Evolutionary conservation across 805 yeast species (phyloP).

Genomic region (Candida palmyrensis): DNA sequence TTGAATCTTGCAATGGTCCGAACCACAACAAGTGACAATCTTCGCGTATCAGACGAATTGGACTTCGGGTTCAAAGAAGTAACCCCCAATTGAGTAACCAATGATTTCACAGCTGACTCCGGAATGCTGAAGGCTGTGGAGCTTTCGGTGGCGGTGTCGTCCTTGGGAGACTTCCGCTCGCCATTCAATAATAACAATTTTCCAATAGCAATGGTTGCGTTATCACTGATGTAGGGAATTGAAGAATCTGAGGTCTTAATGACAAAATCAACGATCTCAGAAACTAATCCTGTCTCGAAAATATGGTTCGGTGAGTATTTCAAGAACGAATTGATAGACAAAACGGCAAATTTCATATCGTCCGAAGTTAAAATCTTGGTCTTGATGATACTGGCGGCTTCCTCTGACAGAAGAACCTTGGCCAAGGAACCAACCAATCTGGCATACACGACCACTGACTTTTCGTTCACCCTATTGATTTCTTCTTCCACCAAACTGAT

Average conservation of each 20-base stretch:
- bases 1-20: slow-evolving; percentile 70
- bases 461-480: slow-evolving; percentile 47
- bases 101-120: slow-evolving; percentile 32
- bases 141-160: slow-evolving; percentile 7
- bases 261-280: slow-evolving; percentile 47
- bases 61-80: slow-evolving; percentile 49
- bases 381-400: slow-evolving; percentile 55
- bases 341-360: slow-evolving; percentile 54
- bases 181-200: slow-evolving; percentile 59
- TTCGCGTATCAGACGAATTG: slow-evolving; percentile 68
- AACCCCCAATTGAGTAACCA: slow-evolving; percentile 49
- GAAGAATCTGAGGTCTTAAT: slow-evolving; percentile 37
- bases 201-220: slow-evolving; percentile 76
- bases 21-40: slow-evolving; percentile 69
- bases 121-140: slow-evolving; percentile 31
- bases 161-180: slow-evolving; percentile 26
- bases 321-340: slow-evolving; percentile 75
- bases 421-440: slow-evolving; percentile 74
- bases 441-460: slow-evolving; percentile 71
- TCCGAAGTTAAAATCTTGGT: slow-evolving; percentile 52
- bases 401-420: slow-evolving; percentile 57
- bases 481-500: slow-evolving; percentile 73
- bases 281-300: slow-evolving; percentile 45
- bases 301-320: slow-evolving; percentile 69
- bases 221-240: slow-evolving; percentile 59